Conservation (phyloP, 768 basidiomycete genomes). For the Exidia glandulosa region DNA sequence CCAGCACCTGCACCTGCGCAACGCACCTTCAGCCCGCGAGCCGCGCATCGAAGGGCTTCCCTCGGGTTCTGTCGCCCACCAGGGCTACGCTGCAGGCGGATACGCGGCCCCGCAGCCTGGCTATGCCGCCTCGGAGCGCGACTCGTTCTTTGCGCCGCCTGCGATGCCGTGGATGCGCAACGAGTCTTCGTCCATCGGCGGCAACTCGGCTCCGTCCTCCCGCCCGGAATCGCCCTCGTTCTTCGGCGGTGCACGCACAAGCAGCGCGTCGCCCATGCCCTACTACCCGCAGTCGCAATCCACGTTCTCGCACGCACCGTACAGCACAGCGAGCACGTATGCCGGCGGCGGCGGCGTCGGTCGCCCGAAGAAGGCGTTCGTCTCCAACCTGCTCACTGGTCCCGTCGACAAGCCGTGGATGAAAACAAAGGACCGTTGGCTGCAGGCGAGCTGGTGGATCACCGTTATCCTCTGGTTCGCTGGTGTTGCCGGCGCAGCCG, state of each 20-base stretch:
- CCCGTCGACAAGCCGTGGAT: slow-evolving; percentile 41
- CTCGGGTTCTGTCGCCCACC: neutral
- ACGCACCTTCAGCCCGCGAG: neutral
- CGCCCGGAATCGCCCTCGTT: neutral
- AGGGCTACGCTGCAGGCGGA: neutral
- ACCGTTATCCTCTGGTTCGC: slow-evolving; percentile 31
- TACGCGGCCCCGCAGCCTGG: neutral
- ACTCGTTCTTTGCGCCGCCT: slow-evolving; percentile 3
- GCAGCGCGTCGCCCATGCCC: neutral
- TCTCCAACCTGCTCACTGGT: slow-evolving; percentile 15
- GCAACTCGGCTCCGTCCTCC: neutral
- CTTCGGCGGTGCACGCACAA: neutral
- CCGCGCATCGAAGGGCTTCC: neutral
- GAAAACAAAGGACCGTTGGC: slow-evolving; percentile 29
- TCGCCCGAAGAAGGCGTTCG: slow-evolving; percentile 7
- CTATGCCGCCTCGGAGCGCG: neutral
- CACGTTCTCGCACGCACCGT: neutral
- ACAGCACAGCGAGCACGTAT: neutral
- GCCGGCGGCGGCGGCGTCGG: neutral
- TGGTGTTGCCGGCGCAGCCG: slow-evolving; percentile 30
- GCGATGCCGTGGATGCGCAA: slow-evolving; percentile 3
- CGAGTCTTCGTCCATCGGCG: neutral
- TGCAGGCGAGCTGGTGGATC: slow-evolving; percentile 38
- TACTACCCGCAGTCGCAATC: neutral
- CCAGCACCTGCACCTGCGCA: neutral